Evolutionary conservation across 2,329 filamentous ascomycete genomes (phyloP).

Genomic region (Mycogone perniciosa): DNA sequence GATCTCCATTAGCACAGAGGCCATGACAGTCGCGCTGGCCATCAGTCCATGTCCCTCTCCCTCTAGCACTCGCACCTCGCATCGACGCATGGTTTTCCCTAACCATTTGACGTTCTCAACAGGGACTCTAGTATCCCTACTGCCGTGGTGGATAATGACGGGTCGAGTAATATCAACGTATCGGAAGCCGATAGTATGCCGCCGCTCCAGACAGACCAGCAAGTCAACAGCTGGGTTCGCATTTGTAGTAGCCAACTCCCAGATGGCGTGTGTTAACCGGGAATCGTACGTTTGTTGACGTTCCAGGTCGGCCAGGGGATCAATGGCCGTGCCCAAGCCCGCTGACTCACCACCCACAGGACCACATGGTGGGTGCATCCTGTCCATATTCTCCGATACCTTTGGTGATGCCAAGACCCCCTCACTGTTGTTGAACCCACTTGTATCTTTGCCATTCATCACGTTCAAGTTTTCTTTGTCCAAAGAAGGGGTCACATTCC

Average conservation of each 20-base stretch:
- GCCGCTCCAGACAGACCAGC: constrained; percentile 83
- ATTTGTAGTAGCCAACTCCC: constrained; percentile 83
- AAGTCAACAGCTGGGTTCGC: constrained; percentile 93
- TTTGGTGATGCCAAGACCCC: constrained; percentile 18
- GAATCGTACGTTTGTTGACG: constrained; percentile 72
- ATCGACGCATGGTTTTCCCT: constrained; percentile 85
- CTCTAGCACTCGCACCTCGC: constrained; percentile 84
- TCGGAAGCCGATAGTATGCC: constrained; percentile 87
- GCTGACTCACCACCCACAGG: constrained; percentile 24
- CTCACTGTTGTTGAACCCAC: constrained; percentile 18
- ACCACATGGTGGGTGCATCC: constrained; percentile 30
- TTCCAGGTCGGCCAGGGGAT: constrained; percentile 61
- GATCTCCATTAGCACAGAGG: constrained; percentile 88
- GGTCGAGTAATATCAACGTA: constrained; percentile 93
- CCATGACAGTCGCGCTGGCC: constrained; percentile 92
- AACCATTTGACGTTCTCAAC: constrained; percentile 95
- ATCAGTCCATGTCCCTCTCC: constrained; percentile 93
- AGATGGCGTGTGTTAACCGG: constrained; percentile 85
- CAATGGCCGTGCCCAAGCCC: constrained; percentile 48
- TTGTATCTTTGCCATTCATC: constrained; percentile 21
- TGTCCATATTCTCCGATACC: constrained; percentile 45
- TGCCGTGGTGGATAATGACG: constrained; percentile 91
- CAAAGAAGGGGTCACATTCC: constrained; percentile 30
- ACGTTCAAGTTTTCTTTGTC: constrained; percentile 46
- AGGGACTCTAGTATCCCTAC: constrained; percentile 82